Percentiles rank a stretch among this genome's conserved stretches.
These are phyloP conservation scores for Podospora tetraspora DNA, from an alignment of 495 filamentous ascomycete genomes.

Conservation along the genomic window DNA sequence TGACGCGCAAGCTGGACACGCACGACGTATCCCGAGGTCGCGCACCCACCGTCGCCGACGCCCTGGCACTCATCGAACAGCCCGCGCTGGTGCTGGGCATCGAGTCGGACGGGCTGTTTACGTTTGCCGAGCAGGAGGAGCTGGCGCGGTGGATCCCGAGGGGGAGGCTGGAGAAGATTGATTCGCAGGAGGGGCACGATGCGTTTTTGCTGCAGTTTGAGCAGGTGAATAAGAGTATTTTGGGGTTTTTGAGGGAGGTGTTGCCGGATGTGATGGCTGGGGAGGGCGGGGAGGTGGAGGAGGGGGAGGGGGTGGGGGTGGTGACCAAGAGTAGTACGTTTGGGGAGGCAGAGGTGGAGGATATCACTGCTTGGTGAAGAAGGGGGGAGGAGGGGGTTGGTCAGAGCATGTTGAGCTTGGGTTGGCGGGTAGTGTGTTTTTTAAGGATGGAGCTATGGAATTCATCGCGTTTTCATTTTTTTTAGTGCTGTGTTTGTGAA, in stretches of 20 bases:
- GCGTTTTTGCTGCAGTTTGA: conserved; percentile 95
- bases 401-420: background rate
- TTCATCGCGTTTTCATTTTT: background rate
- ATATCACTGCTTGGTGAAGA: conserved; percentile 88
- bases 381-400: background rate
- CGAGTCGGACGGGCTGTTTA: conserved; percentile 91
- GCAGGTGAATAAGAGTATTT: conserved; percentile 84
- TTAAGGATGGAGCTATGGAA: background rate
- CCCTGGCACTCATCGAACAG: conserved; percentile 77
- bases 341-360: conserved; percentile 91
- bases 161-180: conserved; percentile 73
- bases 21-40: conserved; percentile 85
- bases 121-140: conserved; percentile 92
- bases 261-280: conserved; percentile 78
- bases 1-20: conserved; percentile 97
- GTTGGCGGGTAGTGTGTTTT: background rate
- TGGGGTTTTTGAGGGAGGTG: conserved; percentile 76
- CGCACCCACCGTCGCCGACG: conserved; percentile 56
- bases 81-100: conserved; percentile 88
- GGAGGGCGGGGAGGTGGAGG: conserved; percentile 44
- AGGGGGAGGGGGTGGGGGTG: conserved; percentile 41
- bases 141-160: conserved; percentile 77
- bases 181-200: conserved; percentile 91
- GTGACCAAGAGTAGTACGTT: conserved; percentile 79
- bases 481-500: background rate